Conservation (phyloP, 352 stramenopile species). For the Albugo candida region DNA sequence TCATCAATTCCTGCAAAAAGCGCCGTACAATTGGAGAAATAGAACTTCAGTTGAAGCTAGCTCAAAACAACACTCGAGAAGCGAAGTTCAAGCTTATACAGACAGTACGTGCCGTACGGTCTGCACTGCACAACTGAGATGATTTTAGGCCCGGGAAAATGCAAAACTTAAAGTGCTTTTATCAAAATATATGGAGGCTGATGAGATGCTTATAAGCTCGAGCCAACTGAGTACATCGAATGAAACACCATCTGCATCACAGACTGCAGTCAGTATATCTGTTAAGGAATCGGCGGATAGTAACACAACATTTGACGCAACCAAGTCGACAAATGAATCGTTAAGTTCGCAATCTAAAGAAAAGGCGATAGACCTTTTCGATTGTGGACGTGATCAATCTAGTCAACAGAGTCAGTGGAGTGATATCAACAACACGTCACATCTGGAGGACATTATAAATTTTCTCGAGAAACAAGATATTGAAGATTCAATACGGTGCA, state of each 20-base stretch:
- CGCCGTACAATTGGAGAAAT: too few relatives aligned
- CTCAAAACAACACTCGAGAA: too few relatives aligned
- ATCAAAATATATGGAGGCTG: constrained; percentile 75
- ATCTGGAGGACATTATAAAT: constrained; percentile 70
- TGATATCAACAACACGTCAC: constrained; percentile 63
- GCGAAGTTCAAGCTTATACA: too few relatives aligned
- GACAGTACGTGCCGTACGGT: too few relatives aligned
- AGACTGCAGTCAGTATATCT: too few relatives aligned
- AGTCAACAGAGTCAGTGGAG: constrained; percentile 64
- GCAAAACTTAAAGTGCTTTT: constrained; percentile 75
- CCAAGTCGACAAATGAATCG: too few relatives aligned
- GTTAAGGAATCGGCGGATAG: constrained; percentile 2
- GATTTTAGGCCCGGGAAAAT: constrained; percentile 48
- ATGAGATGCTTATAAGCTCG: constrained; percentile 54
- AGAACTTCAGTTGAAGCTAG: too few relatives aligned
- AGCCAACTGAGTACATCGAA: constrained; percentile 33
- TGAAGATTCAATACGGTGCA: constrained; percentile 35
- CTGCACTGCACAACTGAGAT: too few relatives aligned
- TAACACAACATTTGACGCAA: not conserved
- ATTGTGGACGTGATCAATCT: constrained; percentile 13
- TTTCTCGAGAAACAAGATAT: constrained; percentile 67
- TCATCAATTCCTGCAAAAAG: too few relatives aligned
- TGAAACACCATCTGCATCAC: too few relatives aligned
- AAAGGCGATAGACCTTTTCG: not conserved
- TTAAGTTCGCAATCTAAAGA: too few relatives aligned